A percentile compares a stretch with the other conserved stretches of the same genome.
Evolutionary conservation across 441 rosid genomes (phyloP).

Genomic region (Croton setiger): DNA sequence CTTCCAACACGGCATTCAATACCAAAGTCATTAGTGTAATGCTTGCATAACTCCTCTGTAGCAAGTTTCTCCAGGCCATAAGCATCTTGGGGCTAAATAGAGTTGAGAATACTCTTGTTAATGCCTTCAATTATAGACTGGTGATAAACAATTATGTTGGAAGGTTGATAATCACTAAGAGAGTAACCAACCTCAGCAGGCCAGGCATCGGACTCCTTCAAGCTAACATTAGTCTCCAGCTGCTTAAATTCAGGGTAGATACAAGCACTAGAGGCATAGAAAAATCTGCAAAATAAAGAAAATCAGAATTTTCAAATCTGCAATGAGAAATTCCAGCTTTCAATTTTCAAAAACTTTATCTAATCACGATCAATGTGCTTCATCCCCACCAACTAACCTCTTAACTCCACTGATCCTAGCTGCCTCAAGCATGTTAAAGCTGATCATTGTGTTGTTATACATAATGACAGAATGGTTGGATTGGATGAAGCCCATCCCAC

Average conservation of each 20-base stretch:
- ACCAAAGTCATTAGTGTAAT: slow-evolving; percentile 91
- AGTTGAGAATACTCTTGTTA: no score
- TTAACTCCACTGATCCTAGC: slow-evolving; percentile 84
- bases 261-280: slow-evolving; percentile 99
- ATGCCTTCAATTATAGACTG: not conserved
- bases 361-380: not conserved
- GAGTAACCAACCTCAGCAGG: slow-evolving; percentile 85
- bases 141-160: not conserved
- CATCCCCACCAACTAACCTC: slow-evolving; percentile 43
- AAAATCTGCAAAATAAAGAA: slow-evolving; percentile 49
- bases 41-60: slow-evolving; percentile 96
- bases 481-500: slow-evolving; percentile 99
- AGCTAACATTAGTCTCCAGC: slow-evolving; percentile 92
- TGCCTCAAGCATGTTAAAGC: slow-evolving; percentile 98
- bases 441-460: slow-evolving; percentile 98
- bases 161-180: slow-evolving; percentile 1
- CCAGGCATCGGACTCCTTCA: slow-evolving; percentile 99
- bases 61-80: slow-evolving; percentile 99
- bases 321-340: not conserved
- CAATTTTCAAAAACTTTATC: not conserved
- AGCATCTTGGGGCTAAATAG: slow-evolving; percentile 95
- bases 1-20: slow-evolving; percentile 91
- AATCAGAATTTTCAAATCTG: slow-evolving; percentile 2
- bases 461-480: slow-evolving; percentile 96
- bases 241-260: slow-evolving; percentile 98